Evolutionary conservation across 352 stramenopile genomes (phyloP).

Genomic region (Globisporangium irregulare): DNA sequence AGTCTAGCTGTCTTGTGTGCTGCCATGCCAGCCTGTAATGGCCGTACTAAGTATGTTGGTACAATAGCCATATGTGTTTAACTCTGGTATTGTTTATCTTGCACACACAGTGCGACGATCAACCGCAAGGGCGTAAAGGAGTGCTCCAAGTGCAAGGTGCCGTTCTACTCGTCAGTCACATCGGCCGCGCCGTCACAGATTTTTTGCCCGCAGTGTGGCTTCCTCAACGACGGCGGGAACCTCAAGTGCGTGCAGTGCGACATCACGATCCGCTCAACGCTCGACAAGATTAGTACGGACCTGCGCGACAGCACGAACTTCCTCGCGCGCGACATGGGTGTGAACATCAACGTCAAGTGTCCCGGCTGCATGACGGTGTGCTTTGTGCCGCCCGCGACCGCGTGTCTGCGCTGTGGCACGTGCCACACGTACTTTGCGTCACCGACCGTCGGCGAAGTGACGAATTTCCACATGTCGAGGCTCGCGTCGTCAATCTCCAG

Average conservation of each 20-base stretch:
- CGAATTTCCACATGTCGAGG: slow-evolving; percentile 81
- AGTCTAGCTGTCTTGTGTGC: not conserved
- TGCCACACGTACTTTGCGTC: slow-evolving; percentile 86
- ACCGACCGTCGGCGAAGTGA: slow-evolving; percentile 70
- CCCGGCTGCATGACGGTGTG: slow-evolving; percentile 72
- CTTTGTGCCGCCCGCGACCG: slow-evolving; percentile 69
- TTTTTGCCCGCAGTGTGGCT: slow-evolving; percentile 73
- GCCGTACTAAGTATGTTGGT: not conserved
- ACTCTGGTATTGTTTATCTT: not conserved
- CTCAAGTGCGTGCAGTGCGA: slow-evolving; percentile 70
- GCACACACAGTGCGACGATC: slow-evolving; percentile 32
- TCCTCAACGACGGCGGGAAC: slow-evolving; percentile 71
- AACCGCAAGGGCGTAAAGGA: slow-evolving; percentile 63
- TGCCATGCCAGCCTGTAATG: no score
- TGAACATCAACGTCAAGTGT: slow-evolving; percentile 86
- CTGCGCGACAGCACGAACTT: slow-evolving; percentile 80
- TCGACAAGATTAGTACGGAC: slow-evolving; percentile 73
- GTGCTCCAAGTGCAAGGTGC: slow-evolving; percentile 57
- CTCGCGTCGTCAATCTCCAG: slow-evolving; percentile 75
- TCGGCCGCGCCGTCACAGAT: slow-evolving; percentile 69
- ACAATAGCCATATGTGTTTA: not conserved
- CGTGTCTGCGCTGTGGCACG: slow-evolving; percentile 70
- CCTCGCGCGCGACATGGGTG: slow-evolving; percentile 71
- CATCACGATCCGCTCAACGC: slow-evolving; percentile 65
- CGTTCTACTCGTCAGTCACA: slow-evolving; percentile 63